Evolutionary conservation across 257 asterid genomes (phyloP), one percentile per base, ranked within the genome.

Genomic region (Nicotiana knightiana): DNA sequence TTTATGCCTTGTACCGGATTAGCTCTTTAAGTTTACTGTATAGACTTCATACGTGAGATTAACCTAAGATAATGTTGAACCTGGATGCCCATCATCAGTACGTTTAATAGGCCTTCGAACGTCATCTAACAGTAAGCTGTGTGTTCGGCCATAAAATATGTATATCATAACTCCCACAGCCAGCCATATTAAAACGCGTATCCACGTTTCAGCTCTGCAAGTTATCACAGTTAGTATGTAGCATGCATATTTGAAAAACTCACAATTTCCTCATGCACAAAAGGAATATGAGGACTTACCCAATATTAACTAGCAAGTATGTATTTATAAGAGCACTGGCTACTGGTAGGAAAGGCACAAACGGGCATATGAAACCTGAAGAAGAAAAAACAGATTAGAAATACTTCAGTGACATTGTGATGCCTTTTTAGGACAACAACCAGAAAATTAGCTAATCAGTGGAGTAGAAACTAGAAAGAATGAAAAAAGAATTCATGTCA

Each of bases 311-410:
- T 63, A 87, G 84, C 79, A 87, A 81, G 81, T 87, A 87, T 43
- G 87, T 81, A 48, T 85, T 87, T 17, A 87, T 82, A 24, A 87
- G 84, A 55, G 75, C 73, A 68, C 87, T 80, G n/a, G 71, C 67
- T 3, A 78, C 80, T 3, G 88, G 90, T 11, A 87, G 82, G 59
- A 83, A 77, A 48, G 90, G 90, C 65, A 87, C 90, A 33, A 85
- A 85, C 21, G 88, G 90, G 70, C 90, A 87, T 8, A 54, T 62
- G 73, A 87, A 87, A 85, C 88, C 89, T 84, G 86, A 6, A 43
- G 7, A 67, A 43, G 24, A 21, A 65, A 67, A 26, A 39, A 10
- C 76, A 67, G 76, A 67, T 67, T 33, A 48, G 76, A 33, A 17
- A 33, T 16, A 35, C 75, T 67, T 67, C 51, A 67, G 35, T 33